Conservation (phyloP, 1,284 basidiomycete species). For the Takashimella koratensis region DNA sequence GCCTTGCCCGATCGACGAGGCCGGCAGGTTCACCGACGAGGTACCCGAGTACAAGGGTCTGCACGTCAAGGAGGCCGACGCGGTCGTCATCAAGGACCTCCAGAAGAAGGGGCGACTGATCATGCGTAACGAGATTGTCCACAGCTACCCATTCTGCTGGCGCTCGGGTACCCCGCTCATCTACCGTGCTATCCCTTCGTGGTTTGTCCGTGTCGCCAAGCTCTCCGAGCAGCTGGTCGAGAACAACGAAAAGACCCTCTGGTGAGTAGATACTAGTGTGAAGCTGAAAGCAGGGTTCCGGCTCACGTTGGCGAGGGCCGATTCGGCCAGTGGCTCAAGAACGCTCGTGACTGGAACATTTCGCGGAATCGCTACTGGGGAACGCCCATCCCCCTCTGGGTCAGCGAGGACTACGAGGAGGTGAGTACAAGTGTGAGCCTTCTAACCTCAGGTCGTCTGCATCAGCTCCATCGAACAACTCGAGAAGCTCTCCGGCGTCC, state of each 20-base stretch:
- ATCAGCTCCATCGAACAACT: conserved; percentile 86
- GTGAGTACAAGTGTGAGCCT: conserved; percentile 47
- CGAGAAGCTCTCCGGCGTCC: conserved; percentile 79
- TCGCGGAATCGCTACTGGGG: conserved; percentile 99
- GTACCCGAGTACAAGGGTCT: conserved; percentile 88
- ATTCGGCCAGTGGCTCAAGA: conserved; percentile 96
- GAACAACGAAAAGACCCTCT: conserved; percentile 88
- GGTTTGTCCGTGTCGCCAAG: conserved; percentile 90
- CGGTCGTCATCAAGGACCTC: conserved; percentile 86
- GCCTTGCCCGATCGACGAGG: conserved; percentile 92
- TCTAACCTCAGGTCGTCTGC: conserved; percentile 64
- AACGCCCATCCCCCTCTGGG: conserved; percentile 96
- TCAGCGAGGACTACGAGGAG: conserved; percentile 88
- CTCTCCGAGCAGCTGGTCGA: conserved; percentile 80
- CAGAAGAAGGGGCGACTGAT: conserved; percentile 86
- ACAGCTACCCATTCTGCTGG: conserved; percentile 98
- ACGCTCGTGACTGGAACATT: conserved; percentile 98
- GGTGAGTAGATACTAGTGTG: conserved; percentile 55
- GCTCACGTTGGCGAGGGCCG: conserved; percentile 83
- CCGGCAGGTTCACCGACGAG: conserved; percentile 79
- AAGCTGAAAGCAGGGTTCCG: conserved; percentile 65
- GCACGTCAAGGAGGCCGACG: conserved; percentile 93
- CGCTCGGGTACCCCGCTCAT: conserved; percentile 92
- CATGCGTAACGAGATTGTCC: conserved; percentile 79
- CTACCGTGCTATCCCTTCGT: conserved; percentile 92